Conservation (phyloP, 169 alveolate species). For the Babesia caballi region DNA sequence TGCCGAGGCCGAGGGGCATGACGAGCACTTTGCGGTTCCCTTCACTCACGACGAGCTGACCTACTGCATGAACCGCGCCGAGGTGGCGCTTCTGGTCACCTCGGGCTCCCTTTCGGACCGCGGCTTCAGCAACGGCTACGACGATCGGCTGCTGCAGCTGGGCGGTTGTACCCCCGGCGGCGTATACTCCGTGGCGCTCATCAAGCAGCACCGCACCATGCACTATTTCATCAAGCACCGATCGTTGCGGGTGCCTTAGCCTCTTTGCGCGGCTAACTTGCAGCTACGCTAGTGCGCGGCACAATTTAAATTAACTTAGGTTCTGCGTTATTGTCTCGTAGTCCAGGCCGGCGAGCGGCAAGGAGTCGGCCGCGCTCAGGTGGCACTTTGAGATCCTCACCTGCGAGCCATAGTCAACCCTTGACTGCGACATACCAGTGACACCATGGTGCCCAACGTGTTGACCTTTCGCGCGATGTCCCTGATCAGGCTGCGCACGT, state of each 20-base stretch:
- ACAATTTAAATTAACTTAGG: neutral
- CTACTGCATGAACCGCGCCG: slow-evolving; percentile 8
- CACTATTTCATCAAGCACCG: slow-evolving; percentile 28
- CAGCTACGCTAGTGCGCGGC: neutral
- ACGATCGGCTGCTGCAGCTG: slow-evolving; percentile 31
- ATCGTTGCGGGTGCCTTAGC: neutral
- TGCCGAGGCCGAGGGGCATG: neutral
- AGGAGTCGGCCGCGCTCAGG: slow-evolving; percentile 21
- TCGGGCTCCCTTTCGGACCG: neutral
- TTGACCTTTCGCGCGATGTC: slow-evolving; percentile 68
- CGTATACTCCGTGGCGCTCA: slow-evolving; percentile 14
- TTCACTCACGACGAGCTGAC: slow-evolving; percentile 6
- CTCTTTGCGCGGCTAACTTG: no score
- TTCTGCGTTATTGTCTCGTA: slow-evolving; percentile 28
- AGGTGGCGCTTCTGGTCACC: slow-evolving; percentile 19
- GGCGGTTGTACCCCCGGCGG: slow-evolving; percentile 45
- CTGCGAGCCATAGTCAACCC: neutral
- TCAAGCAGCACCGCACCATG: slow-evolving; percentile 17
- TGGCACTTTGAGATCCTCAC: slow-evolving; percentile 33
- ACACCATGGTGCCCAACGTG: slow-evolving; percentile 63
- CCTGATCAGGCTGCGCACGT: slow-evolving; percentile 70
- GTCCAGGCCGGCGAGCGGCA: slow-evolving; percentile 10
- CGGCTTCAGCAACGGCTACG: slow-evolving; percentile 11
- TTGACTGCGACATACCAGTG: slow-evolving; percentile 30
- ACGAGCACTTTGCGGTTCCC: neutral